A percentile compares a stretch with the other conserved stretches of the same genome.
Evolutionary conservation across 148 eudicot genomes (phyloP).

Genomic region (Chenopodium quinoa): DNA sequence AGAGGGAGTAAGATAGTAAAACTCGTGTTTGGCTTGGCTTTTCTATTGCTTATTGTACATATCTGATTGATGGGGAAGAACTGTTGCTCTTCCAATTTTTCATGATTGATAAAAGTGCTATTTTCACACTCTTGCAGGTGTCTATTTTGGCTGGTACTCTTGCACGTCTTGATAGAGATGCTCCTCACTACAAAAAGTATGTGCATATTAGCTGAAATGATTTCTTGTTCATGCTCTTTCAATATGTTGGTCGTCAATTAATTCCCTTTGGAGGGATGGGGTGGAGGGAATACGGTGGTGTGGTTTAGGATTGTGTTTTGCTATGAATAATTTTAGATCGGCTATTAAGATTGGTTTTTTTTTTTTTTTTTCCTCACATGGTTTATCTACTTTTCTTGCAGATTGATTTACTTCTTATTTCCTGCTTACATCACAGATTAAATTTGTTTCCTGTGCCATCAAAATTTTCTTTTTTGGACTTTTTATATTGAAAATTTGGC

Average conservation of each 20-base stretch:
- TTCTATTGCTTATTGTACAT: not conserved
- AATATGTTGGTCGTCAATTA: not conserved
- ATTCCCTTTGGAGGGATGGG: not conserved
- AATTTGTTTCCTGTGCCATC: not conserved
- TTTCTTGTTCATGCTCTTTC: not conserved
- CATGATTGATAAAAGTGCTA: not conserved
- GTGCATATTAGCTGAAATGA: conserved; percentile 19
- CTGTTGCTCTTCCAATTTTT: not conserved
- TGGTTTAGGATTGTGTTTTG: not conserved
- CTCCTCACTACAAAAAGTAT: conserved; percentile 94
- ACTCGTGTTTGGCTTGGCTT: not conserved
- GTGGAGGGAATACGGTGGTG: not conserved
- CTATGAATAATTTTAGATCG: not conserved
- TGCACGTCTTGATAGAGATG: conserved; percentile 99
- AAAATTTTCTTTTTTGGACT: not conserved
- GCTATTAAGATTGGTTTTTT: not conserved
- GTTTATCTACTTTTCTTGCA: not conserved
- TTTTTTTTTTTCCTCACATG: not conserved
- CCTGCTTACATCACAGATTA: not conserved
- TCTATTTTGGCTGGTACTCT: conserved; percentile 97
- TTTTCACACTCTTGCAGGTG: conserved; percentile 51
- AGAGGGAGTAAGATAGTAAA: not conserved
- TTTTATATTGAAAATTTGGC: not conserved
- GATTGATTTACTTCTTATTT: not conserved
- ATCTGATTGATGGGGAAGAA: conserved; percentile 1